phyloP scores from a whole-genome alignment of 2,329 filamentous ascomycete species.

The Niveomyces coronatus region DNA sequence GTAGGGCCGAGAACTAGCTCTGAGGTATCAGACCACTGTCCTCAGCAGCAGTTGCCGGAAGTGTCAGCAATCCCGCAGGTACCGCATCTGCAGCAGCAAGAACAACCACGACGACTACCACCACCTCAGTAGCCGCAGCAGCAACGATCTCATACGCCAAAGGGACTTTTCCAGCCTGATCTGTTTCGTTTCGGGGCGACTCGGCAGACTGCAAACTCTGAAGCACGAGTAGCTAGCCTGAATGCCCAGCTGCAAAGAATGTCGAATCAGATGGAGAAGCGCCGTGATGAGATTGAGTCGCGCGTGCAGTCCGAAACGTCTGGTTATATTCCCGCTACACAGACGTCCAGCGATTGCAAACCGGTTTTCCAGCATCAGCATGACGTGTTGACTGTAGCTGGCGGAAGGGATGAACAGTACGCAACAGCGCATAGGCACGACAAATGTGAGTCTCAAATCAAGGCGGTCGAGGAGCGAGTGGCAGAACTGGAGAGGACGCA shows the following conservation, averaged over 20 bases:
- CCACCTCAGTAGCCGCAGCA: no score
- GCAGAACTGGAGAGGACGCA: not conserved
- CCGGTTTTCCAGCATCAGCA: not conserved
- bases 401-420: not conserved
- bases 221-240: not conserved
- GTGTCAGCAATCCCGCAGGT: no score
- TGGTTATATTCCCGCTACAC: not conserved
- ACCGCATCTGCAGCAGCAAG: no score
- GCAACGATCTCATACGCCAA: no score
- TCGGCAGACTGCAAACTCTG: not conserved
- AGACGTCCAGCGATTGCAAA: not conserved
- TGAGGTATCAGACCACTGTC: no score
- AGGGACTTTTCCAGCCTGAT: no score
- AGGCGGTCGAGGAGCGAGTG: not conserved
- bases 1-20: no score
- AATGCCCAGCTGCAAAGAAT: not conserved
- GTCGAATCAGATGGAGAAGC: not conserved
- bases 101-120: no score
- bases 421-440: not conserved
- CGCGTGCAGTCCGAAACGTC: not conserved
- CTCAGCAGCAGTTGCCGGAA: no score
- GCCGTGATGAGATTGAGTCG: not conserved
- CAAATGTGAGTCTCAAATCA: not conserved
- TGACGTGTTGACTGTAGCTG: no score
- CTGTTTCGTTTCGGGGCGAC: not conserved